Evolutionary conservation across 2,329 filamentous ascomycete genomes (phyloP).

Genomic region (Phyllosticta citribraziliensis): DNA sequence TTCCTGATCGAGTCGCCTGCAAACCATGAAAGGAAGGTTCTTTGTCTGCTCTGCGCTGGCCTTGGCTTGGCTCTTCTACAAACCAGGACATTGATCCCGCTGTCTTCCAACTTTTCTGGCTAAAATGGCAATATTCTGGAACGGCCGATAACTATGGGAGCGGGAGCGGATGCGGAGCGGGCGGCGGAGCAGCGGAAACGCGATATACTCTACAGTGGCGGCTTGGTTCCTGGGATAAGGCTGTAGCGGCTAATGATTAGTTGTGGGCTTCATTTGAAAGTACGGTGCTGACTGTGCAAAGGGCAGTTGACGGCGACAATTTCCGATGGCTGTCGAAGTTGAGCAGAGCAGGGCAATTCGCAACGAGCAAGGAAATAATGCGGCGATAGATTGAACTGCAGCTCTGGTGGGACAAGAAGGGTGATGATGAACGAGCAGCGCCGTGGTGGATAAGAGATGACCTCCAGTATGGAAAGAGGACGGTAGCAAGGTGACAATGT

Average conservation of each 20-base stretch:
- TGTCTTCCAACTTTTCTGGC: not conserved
- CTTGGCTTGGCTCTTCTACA: not conserved
- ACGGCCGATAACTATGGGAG: not conserved
- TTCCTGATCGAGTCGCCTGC: no score
- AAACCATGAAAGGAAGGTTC: no score
- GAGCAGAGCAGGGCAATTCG: not conserved
- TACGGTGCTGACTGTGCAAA: not conserved
- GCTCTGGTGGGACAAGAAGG: not conserved
- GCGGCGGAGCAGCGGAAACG: not conserved
- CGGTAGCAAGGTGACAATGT: no score
- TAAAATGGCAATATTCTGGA: not conserved
- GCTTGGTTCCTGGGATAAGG: not conserved
- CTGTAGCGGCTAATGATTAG: not conserved
- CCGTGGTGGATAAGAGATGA: no score
- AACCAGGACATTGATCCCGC: no score
- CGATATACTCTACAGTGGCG: not conserved
- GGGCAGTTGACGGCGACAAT: not conserved
- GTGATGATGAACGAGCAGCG: not conserved
- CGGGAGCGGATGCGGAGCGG: not conserved
- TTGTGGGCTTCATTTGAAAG: not conserved
- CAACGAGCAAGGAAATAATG: no score
- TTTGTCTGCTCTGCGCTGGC: no score
- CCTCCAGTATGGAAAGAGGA: no score
- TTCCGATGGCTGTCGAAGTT: not conserved
- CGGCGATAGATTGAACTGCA: no score